Percentiles rank a stretch among this genome's conserved stretches.
Evolutionary conservation across 148 eudicot species (phyloP).

Genomic region (Cornus kousa): DNA sequence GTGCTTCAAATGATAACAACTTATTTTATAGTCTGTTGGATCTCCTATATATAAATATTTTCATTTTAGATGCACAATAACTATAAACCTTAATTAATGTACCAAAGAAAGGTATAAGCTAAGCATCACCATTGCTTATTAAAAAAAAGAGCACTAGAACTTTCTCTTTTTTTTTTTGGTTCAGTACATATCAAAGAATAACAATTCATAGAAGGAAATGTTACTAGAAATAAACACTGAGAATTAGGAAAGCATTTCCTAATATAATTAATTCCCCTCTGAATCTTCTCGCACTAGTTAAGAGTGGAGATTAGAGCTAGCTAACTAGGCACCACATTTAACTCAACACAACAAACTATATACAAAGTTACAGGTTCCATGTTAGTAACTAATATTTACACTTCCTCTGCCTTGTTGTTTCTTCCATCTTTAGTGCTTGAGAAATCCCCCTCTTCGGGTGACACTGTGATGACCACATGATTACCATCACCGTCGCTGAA

Average conservation of each 20-base stretch:
- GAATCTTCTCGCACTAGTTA: background rate
- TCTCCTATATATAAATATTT: too few species aligned
- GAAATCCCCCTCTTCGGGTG: background rate
- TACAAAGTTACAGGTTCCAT: background rate
- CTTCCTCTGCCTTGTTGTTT: background rate
- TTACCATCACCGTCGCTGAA: slow-evolving; percentile 18
- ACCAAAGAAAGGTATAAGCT: too few species aligned
- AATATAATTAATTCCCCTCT: background rate
- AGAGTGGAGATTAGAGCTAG: background rate
- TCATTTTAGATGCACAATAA: too few species aligned
- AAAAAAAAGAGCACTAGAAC: too few species aligned
- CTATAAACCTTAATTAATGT: too few species aligned
- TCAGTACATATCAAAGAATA: background rate
- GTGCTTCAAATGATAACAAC: too few species aligned
- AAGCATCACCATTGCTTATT: too few species aligned
- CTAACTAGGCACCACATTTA: background rate
- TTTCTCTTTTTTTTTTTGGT: too few species aligned
- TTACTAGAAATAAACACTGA: background rate
- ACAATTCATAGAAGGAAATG: background rate
- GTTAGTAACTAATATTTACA: slow-evolving; percentile 1
- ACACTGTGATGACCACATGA: slow-evolving; percentile 27
- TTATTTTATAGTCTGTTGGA: too few species aligned
- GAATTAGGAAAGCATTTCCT: background rate
- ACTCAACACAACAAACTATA: background rate
- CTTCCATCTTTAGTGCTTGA: background rate